A percentile compares a stretch with the other conserved stretches of the same genome.
Evolutionary conservation across 768 basidiomycete genomes (phyloP).

Genomic region (Boletus subcaerulescens): DNA sequence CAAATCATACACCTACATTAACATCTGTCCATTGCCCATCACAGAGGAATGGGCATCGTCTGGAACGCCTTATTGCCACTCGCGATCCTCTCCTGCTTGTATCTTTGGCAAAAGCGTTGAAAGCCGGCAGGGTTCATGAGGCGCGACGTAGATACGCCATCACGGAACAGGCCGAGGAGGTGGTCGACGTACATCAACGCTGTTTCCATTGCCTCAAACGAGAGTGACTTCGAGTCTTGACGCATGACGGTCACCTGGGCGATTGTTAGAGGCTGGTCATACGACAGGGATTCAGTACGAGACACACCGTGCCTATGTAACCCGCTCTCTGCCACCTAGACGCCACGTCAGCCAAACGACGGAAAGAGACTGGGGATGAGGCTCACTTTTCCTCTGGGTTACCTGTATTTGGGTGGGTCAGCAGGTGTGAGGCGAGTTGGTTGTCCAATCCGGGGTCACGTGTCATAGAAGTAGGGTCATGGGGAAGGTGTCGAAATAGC

Average conservation of each 20-base stretch:
- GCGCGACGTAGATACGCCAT: conserved; percentile 13
- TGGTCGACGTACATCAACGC: conserved; percentile 35
- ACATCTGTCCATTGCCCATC: not conserved
- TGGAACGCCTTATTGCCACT: conserved; percentile 12
- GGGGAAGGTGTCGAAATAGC: conserved; percentile 24
- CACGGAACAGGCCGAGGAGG: conserved; percentile 28
- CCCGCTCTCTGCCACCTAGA: conserved; percentile 26
- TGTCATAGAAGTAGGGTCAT: conserved; percentile 17
- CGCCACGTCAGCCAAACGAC: not conserved
- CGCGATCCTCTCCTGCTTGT: conserved; percentile 17
- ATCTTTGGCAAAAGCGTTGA: conserved; percentile 22
- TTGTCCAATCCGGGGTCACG: conserved; percentile 28
- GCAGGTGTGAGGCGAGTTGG: conserved; percentile 28
- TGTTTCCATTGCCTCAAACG: conserved; percentile 26
- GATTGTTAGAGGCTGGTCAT: not conserved
- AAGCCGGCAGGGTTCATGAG: conserved; percentile 23
- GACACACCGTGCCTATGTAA: conserved; percentile 26
- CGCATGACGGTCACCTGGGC: conserved; percentile 27
- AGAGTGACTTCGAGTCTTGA: conserved; percentile 22
- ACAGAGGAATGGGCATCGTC: conserved; percentile 21
- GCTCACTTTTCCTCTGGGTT: conserved; percentile 24
- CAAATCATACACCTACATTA: too few relatives aligned
- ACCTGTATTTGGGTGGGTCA: conserved; percentile 28
- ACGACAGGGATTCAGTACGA: too few relatives aligned
- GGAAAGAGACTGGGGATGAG: not conserved